Percentiles rank a stretch among this genome's conserved stretches.
phyloP scores from a whole-genome alignment of 805 yeast genomes.

The Hanseniaspora vineae region DNA sequence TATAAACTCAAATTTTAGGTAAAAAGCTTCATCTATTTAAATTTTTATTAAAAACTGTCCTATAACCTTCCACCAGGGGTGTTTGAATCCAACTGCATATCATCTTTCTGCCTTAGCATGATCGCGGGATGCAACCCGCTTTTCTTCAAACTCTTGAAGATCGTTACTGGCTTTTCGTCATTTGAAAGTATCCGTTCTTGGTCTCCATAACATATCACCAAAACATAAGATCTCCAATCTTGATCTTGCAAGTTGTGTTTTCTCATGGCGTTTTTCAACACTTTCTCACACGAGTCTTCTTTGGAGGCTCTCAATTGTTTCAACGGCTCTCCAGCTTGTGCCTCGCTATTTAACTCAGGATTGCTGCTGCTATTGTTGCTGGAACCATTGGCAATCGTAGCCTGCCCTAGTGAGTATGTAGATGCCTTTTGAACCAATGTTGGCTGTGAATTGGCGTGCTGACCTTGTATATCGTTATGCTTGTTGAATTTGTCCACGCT shows the following conservation, averaged over 20 bases:
- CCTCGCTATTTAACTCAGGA: conserved; percentile 1
- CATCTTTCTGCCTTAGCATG: conserved; percentile 79
- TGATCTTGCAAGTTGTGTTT: conserved; percentile 64
- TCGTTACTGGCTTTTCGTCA: conserved; percentile 78
- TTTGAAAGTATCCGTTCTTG: conserved; percentile 71
- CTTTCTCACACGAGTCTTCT: conserved; percentile 83
- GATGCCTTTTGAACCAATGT: not conserved
- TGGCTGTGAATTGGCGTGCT: not conserved
- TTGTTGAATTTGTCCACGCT: not conserved
- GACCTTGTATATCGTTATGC: not conserved
- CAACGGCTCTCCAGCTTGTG: conserved; percentile 43
- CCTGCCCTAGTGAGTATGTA: not conserved
- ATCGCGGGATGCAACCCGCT: conserved; percentile 82
- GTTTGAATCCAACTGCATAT: conserved; percentile 18
- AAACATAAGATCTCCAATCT: conserved; percentile 81
- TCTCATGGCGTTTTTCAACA: conserved; percentile 78
- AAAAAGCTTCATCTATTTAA: no score
- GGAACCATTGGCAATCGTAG: not conserved
- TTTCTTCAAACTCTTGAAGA: conserved; percentile 75
- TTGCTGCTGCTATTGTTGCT: conserved; percentile 6
- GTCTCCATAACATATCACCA: conserved; percentile 84
- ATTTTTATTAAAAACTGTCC: no score
- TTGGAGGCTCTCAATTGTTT: conserved; percentile 75
- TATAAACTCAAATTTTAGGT: no score
- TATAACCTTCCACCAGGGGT: conserved; percentile 7